Conservation (phyloP, 2,329 filamentous ascomycete genomes). For the Gaeumannomyces sp. region DNA sequence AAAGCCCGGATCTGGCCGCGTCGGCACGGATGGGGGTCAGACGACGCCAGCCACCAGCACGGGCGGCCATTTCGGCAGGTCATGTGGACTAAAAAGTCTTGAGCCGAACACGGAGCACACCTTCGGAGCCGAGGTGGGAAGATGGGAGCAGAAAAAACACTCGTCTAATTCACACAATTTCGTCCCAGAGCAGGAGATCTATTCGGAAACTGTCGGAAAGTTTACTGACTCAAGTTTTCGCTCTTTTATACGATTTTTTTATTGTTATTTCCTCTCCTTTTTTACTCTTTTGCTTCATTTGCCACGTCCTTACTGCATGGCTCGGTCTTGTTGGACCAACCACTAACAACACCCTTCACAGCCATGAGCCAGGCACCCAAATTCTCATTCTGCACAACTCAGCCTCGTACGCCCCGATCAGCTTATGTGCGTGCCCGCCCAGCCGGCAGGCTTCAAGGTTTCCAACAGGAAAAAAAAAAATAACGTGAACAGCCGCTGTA, state of each 20-base stretch:
- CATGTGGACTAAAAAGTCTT: neutral
- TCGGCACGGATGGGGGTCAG: neutral
- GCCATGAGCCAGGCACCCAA: neutral
- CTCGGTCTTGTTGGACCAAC: neutral
- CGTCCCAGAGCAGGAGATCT: too few relatives aligned
- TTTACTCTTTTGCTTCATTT: neutral
- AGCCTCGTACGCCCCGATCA: neutral
- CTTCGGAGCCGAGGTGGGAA: neutral
- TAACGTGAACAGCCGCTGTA: too few relatives aligned
- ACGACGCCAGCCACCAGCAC: neutral
- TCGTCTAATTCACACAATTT: neutral
- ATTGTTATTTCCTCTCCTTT: too few relatives aligned
- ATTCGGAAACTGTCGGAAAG: too few relatives aligned
- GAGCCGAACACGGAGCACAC: neutral
- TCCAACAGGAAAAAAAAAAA: neutral
- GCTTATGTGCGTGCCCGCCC: neutral
- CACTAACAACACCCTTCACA: neutral
- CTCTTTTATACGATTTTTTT: too few relatives aligned
- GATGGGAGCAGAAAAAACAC: neutral
- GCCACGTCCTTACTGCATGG: too few relatives aligned
- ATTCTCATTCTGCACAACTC: neutral
- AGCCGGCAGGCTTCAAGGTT: neutral
- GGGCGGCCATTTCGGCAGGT: neutral
- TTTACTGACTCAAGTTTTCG: too few relatives aligned
- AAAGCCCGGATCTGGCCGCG: neutral